Evolutionary conservation across 2,329 filamentous ascomycete species (phyloP).

Genomic region (Fusarium palustre): DNA sequence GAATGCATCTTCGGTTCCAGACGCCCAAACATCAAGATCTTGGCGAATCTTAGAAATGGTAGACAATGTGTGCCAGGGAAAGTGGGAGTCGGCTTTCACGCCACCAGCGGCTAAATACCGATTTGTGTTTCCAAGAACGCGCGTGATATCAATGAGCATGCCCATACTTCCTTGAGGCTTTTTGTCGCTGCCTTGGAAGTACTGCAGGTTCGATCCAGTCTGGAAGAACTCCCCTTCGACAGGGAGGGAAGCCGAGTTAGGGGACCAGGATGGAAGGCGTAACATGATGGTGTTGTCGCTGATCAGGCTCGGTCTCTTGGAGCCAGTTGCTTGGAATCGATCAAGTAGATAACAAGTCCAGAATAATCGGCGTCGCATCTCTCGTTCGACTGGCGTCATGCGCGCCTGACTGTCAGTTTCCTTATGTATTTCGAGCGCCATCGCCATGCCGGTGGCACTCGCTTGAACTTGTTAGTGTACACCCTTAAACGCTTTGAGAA

Average conservation of each 20-base stretch:
- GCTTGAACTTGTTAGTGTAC: conserved; percentile 63
- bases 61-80: conserved; percentile 89
- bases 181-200: conserved; percentile 74
- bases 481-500: not conserved
- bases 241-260: conserved; percentile 69
- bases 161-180: conserved; percentile 80
- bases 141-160: conserved; percentile 86
- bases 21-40: conserved; percentile 86
- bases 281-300: conserved; percentile 81
- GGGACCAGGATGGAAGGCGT: conserved; percentile 79
- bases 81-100: conserved; percentile 89
- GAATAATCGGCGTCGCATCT: conserved; percentile 83
- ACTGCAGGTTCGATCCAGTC: conserved; percentile 80
- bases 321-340: conserved; percentile 83
- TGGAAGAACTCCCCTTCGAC: conserved; percentile 86
- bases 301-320: conserved; percentile 83
- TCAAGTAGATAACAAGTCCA: conserved; percentile 92
- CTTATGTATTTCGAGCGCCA: conserved; percentile 83
- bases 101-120: conserved; percentile 86
- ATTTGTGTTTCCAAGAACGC: conserved; percentile 85
- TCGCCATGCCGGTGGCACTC: conserved; percentile 82
- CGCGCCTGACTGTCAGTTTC: conserved; percentile 74
- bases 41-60: conserved; percentile 88
- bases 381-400: conserved; percentile 75
- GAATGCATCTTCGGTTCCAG: conserved; percentile 83